phyloP scores from a whole-genome alignment of 1,139 yeast genomes.

The Wickerhamomyces sp. region DNA sequence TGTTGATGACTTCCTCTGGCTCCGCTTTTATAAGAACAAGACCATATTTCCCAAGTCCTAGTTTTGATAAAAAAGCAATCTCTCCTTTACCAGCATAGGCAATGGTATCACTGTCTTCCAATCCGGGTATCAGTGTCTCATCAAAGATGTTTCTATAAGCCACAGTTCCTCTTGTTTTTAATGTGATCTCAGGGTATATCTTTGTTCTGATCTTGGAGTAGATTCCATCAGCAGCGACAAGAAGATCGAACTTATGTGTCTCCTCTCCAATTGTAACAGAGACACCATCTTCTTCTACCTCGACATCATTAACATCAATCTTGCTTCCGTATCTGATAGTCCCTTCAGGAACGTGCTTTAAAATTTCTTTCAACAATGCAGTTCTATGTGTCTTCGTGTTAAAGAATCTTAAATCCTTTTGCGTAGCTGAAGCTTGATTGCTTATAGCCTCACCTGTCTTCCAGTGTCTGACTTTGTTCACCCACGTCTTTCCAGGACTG shows the following conservation, averaged over 20 bases:
- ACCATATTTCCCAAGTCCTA: slow-evolving; percentile 2
- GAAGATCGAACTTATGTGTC: slow-evolving; percentile 1
- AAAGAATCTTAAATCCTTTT: not conserved
- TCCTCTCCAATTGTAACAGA: not conserved
- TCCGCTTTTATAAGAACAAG: slow-evolving; percentile 1
- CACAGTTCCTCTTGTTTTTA: slow-evolving; percentile 10
- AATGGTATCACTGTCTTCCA: not conserved
- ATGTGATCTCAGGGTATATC: slow-evolving; percentile 6
- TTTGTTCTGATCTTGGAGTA: slow-evolving; percentile 12
- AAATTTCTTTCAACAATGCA: not conserved
- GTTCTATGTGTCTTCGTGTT: slow-evolving; percentile 2
- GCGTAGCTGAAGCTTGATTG: not conserved
- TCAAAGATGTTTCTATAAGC: slow-evolving; percentile 4
- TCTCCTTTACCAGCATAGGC: not conserved
- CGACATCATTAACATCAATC: not conserved
- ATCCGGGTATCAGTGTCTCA: not conserved
- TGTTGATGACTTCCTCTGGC: not conserved
- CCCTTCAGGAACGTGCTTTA: slow-evolving; percentile 1
- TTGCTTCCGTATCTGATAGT: slow-evolving; percentile 1
- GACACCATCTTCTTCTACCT: not conserved
- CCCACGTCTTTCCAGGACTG: not conserved
- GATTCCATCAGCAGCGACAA: slow-evolving; percentile 11
- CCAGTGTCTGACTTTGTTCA: not conserved
- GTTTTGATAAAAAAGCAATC: not conserved
- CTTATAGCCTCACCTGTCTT: not conserved